Evolutionary conservation across 371 early-diverging fungal genomes (phyloP).

Genomic region (Cokeromyces recurvatus): DNA sequence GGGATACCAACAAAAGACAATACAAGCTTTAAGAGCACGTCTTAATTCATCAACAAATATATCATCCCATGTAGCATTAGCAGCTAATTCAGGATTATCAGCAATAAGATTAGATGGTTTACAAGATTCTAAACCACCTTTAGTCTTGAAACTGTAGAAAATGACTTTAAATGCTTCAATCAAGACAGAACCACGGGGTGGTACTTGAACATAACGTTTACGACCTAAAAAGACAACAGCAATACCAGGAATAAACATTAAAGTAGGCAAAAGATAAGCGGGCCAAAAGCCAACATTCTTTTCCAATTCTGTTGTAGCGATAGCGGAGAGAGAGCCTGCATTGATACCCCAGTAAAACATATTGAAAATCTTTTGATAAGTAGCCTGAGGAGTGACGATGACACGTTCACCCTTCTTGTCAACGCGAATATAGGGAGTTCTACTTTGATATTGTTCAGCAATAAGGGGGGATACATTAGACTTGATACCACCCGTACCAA

Average conservation of each 20-base stretch:
- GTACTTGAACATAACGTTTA: constrained; percentile 50
- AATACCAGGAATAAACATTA: constrained; percentile 64
- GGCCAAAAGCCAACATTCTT: constrained; percentile 59
- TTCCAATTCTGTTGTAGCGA: constrained; percentile 56
- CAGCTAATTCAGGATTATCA: constrained; percentile 29
- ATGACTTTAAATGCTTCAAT: constrained; percentile 34
- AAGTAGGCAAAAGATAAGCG: constrained; percentile 67
- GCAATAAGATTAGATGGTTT: constrained; percentile 32
- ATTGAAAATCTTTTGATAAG: constrained; percentile 44
- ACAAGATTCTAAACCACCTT: constrained; percentile 28
- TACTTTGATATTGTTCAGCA: constrained; percentile 43
- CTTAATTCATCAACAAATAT: constrained; percentile 70
- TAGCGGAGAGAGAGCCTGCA: constrained; percentile 64
- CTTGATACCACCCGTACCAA: constrained; percentile 52
- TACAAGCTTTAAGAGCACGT: constrained; percentile 60
- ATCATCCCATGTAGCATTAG: constrained; percentile 59
- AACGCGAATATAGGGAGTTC: constrained; percentile 24
- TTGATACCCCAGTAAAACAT: constrained; percentile 85
- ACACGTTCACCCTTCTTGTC: constrained; percentile 31
- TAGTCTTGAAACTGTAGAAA: constrained; percentile 19
- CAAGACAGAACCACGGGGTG: constrained; percentile 59
- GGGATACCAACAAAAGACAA: constrained; percentile 69
- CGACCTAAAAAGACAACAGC: constrained; percentile 54
- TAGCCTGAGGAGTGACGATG: constrained; percentile 47
- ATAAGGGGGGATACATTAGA: constrained; percentile 48